phyloP scores from a whole-genome alignment of 495 filamentous ascomycete species.

The Xylaria flabelliformis region DNA sequence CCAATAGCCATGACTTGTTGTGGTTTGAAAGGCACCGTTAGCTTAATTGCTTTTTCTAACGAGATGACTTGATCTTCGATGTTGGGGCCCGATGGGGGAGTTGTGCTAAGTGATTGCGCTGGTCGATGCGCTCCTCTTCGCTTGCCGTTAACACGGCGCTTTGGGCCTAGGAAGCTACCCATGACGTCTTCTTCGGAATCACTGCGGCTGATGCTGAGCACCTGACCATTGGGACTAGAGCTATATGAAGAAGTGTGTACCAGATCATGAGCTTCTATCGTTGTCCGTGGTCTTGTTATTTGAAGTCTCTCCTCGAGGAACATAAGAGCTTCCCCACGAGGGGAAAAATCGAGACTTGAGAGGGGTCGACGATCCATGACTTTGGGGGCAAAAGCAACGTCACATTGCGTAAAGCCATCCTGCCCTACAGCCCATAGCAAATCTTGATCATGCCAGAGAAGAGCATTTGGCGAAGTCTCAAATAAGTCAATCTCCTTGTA shows the following conservation, averaged over 20 bases:
- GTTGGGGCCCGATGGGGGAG: constrained; percentile 62
- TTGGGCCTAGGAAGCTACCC: constrained; percentile 63
- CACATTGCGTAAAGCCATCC: constrained; percentile 87
- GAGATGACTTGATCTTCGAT: constrained; percentile 59
- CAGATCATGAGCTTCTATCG: constrained; percentile 38
- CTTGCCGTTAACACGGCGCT: constrained; percentile 46
- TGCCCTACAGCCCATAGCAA: constrained; percentile 90
- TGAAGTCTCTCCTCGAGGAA: constrained; percentile 57
- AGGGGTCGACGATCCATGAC: constrained; percentile 75
- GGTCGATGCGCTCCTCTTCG: constrained; percentile 48
- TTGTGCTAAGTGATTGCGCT: constrained; percentile 54
- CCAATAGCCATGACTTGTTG: constrained; percentile 69
- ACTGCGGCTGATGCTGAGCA: constrained; percentile 64
- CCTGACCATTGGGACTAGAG: constrained; percentile 50
- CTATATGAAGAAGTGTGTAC: constrained; percentile 46
- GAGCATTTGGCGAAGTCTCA: constrained; percentile 69
- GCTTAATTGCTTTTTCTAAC: constrained; percentile 66
- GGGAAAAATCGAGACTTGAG: constrained; percentile 66
- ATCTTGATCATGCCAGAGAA: constrained; percentile 91
- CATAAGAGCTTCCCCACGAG: constrained; percentile 65
- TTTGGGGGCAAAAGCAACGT: constrained; percentile 80
- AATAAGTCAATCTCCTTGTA: constrained; percentile 84
- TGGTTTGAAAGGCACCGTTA: constrained; percentile 58
- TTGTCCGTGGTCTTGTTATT: constrained; percentile 46
- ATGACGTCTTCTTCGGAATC: constrained; percentile 71